Percentiles rank a stretch among this genome's conserved stretches.
Conservation (phyloP, 169 alveolate species). For the Cryptosporidium sp. region DNA sequence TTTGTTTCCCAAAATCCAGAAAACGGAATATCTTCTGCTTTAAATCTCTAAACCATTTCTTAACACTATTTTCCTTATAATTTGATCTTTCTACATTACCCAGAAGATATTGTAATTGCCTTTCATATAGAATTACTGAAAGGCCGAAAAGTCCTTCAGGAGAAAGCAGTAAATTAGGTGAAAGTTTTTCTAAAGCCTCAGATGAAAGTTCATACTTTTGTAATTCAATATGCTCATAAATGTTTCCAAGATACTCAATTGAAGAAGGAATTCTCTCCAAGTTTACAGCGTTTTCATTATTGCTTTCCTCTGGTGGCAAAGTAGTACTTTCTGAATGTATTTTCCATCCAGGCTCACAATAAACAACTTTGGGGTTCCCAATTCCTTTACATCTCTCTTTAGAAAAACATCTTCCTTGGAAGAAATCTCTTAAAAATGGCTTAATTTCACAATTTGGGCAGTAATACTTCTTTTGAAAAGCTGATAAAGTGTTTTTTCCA, state of each 20-base stretch:
- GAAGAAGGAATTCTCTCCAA: constrained; percentile 65
- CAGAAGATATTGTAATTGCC: constrained; percentile 54
- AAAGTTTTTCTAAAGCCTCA: constrained; percentile 60
- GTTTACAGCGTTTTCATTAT: constrained; percentile 43
- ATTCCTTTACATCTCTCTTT: constrained; percentile 67
- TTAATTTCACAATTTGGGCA: constrained; percentile 66
- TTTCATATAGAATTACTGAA: constrained; percentile 57
- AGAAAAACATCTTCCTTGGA: constrained; percentile 68
- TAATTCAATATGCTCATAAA: constrained; percentile 59
- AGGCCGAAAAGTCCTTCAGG: constrained; percentile 70
- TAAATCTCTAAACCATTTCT: constrained; percentile 67
- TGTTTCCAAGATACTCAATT: constrained; percentile 52
- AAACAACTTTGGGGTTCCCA: constrained; percentile 54
- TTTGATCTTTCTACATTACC: constrained; percentile 72
- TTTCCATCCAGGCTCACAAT: constrained; percentile 71
- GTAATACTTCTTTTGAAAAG: constrained; percentile 33
- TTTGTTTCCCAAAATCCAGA: constrained; percentile 48
- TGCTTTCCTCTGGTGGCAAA: constrained; percentile 44
- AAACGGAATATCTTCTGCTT: constrained; percentile 61
- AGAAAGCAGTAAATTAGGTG: constrained; percentile 63
- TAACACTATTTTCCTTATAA: constrained; percentile 38
- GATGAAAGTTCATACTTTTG: constrained; percentile 73
- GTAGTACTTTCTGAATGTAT: constrained; percentile 33
- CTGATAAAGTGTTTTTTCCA: constrained; percentile 35
- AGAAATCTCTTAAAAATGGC: constrained; percentile 48